A percentile compares a stretch with the other conserved stretches of the same genome.
These are phyloP conservation scores for Xylaria arbuscula DNA, from an alignment of 2,329 filamentous ascomycete genomes.

Conservation along the genomic window DNA sequence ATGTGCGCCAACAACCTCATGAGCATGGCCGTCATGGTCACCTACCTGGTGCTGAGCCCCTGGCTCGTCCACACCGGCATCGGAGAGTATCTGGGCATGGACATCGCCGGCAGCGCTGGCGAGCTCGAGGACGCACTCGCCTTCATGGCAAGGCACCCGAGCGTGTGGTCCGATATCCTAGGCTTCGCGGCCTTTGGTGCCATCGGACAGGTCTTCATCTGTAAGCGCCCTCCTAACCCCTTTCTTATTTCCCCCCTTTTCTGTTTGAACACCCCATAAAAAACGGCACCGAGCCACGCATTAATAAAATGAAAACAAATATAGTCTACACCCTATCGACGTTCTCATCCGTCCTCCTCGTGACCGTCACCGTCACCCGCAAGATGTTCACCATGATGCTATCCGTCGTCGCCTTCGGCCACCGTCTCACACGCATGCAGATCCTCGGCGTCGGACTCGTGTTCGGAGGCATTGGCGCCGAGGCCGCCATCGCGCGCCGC, in stretches of 20 bases:
- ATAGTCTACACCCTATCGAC: constrained; percentile 88
- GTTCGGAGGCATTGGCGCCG: constrained; percentile 93
- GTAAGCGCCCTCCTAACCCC: constrained; percentile 56
- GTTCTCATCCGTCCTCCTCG: constrained; percentile 90
- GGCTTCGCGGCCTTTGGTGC: constrained; percentile 92
- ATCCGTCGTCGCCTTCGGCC: constrained; percentile 93
- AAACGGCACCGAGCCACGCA: constrained; percentile 38
- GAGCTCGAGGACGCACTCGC: constrained; percentile 83
- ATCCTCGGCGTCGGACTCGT: constrained; percentile 93
- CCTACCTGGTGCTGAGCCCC: constrained; percentile 82
- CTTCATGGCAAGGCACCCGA: constrained; percentile 83
- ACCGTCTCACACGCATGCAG: constrained; percentile 86
- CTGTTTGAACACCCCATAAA: not conserved
- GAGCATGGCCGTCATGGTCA: constrained; percentile 78
- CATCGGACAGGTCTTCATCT: constrained; percentile 96
- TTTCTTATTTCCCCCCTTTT: not conserved
- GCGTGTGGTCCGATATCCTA: constrained; percentile 86
- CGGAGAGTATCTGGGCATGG: constrained; percentile 74
- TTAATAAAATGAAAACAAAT: constrained; percentile 7
- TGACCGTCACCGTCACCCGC: constrained; percentile 95
- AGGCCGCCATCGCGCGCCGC: constrained; percentile 80
- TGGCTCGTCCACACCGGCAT: constrained; percentile 77
- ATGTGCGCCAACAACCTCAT: constrained; percentile 98
- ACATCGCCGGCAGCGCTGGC: constrained; percentile 72
- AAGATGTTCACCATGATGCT: constrained; percentile 99